Conservation (phyloP, 345 rosid species). For the Capsella bursapastoris region DNA sequence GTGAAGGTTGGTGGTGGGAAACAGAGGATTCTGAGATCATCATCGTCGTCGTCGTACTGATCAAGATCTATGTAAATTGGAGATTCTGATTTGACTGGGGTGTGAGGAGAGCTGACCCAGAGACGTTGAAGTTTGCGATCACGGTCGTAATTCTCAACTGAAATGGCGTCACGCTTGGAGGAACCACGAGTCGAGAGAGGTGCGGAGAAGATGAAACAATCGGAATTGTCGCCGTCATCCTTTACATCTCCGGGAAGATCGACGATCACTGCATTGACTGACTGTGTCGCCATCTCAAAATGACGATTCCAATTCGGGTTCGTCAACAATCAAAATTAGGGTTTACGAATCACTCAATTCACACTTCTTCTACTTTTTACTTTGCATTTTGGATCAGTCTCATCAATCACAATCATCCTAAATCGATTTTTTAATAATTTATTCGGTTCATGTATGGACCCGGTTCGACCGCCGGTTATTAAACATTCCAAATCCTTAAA, state of each 20-base stretch:
- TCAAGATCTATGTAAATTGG: slow-evolving; percentile 30
- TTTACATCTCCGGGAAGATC: slow-evolving; percentile 11
- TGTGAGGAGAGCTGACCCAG: slow-evolving; percentile 36
- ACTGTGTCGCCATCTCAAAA: slow-evolving; percentile 1
- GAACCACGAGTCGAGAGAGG: slow-evolving; percentile 41
- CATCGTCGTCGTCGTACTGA: slow-evolving; percentile 40
- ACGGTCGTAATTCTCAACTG: slow-evolving; percentile 50
- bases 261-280: not conserved
- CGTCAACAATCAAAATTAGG: not conserved
- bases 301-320: not conserved
- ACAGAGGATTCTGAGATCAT: slow-evolving; percentile 26
- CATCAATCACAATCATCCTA: not conserved
- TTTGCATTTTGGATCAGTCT: not conserved
- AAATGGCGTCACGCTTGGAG: slow-evolving; percentile 45
- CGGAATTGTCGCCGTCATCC: not conserved
- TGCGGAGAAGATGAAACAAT: slow-evolving; percentile 20
- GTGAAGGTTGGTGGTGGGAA: not conserved
- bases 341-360: not conserved
- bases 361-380: not conserved
- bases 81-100: slow-evolving; percentile 4
- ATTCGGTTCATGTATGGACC: slow-evolving; percentile 2
- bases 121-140: slow-evolving; percentile 37
- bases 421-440: not conserved
- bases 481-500: slow-evolving; percentile 28
- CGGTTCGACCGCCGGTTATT: not conserved